These are phyloP conservation scores for Alloteropsis semialata DNA, from an alignment of 176 grass and related monocot genomes.

Conservation along the genomic window DNA sequence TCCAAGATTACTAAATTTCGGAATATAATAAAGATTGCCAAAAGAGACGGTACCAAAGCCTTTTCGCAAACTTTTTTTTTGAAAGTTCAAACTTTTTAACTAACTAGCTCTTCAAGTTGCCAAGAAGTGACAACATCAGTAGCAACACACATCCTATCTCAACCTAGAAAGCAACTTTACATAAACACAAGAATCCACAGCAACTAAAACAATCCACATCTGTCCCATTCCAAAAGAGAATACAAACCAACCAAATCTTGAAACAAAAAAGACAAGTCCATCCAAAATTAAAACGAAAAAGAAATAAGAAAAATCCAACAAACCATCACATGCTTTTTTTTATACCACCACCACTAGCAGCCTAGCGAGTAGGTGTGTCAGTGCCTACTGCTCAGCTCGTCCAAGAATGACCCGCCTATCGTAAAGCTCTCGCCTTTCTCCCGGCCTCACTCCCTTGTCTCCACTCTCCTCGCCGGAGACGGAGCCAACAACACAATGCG, in stretches of 20 bases:
- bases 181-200: too few relatives aligned
- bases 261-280: too few relatives aligned
- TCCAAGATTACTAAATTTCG: too few relatives aligned
- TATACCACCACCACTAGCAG: not conserved
- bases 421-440: not conserved
- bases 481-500: not conserved
- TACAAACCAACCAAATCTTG: not conserved
- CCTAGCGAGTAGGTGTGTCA: not conserved
- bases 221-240: not conserved
- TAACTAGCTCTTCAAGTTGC: too few relatives aligned
- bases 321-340: constrained; percentile 26
- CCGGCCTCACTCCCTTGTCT: constrained; percentile 22
- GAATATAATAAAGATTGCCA: too few relatives aligned
- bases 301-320: constrained; percentile 18
- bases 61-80: too few relatives aligned
- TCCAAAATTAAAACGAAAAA: too few relatives aligned
- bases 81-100: too few relatives aligned
- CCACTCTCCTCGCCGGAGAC: constrained; percentile 10
- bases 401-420: not conserved
- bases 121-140: too few relatives aligned
- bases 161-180: too few relatives aligned
- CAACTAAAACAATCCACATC: not conserved
- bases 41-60: too few relatives aligned
- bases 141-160: too few relatives aligned
- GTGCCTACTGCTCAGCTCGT: not conserved